These are phyloP conservation scores for Termitomyces sp. DNA, from an alignment of 768 basidiomycete genomes.

Conservation along the genomic window DNA sequence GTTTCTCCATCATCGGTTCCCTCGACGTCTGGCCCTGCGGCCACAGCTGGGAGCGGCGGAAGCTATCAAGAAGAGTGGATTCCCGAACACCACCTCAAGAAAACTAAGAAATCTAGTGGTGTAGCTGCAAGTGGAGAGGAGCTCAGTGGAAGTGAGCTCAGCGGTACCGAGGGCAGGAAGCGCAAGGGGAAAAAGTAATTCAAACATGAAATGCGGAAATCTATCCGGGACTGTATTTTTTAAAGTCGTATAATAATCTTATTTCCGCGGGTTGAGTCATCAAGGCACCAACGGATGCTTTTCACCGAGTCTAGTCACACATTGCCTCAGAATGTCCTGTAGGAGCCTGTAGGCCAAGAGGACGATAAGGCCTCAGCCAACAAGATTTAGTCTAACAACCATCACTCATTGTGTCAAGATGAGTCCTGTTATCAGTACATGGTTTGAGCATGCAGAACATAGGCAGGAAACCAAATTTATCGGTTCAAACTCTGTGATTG, in stretches of 20 bases:
- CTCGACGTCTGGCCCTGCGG: slow-evolving; percentile 50
- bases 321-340: no score
- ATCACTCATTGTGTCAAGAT: no score
- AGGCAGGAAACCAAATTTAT: no score
- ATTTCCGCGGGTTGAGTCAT: neutral
- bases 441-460: no score
- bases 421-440: no score
- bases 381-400: no score
- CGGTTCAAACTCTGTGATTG: no score
- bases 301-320: no score
- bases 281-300: no score
- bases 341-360: no score
- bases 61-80: slow-evolving; percentile 91
- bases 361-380: no score
- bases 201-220: neutral
- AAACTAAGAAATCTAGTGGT: slow-evolving; percentile 44
- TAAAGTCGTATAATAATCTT: neutral
- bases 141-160: slow-evolving; percentile 59
- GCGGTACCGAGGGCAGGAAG: slow-evolving; percentile 58
- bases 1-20: slow-evolving; percentile 26
- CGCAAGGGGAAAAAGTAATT: slow-evolving; percentile 42
- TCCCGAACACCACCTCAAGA: slow-evolving; percentile 82
- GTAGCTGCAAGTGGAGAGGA: slow-evolving; percentile 55
- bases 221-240: slow-evolving; percentile 9
- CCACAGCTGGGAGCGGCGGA: slow-evolving; percentile 60